Evolutionary conservation across 495 filamentous ascomycete species (phyloP).

Genomic region (Penicillium salamii): DNA sequence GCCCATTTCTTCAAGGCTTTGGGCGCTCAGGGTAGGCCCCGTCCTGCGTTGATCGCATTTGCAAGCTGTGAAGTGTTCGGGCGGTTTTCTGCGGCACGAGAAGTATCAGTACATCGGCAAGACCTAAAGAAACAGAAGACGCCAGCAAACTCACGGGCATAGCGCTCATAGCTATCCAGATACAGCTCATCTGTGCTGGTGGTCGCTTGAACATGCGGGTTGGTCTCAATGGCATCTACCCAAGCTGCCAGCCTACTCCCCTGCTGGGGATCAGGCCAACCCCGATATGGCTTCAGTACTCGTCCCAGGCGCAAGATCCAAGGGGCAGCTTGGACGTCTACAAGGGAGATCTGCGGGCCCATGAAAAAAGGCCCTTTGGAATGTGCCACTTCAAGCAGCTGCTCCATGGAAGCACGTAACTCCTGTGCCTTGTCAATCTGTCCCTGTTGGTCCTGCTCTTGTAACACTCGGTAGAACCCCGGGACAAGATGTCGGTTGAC

Average conservation of each 20-base stretch:
- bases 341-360: slow-evolving; percentile 66
- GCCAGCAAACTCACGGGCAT: slow-evolving; percentile 51
- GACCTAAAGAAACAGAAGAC: neutral
- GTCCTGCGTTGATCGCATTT: slow-evolving; percentile 56
- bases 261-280: slow-evolving; percentile 70
- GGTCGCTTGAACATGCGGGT: slow-evolving; percentile 71
- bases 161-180: slow-evolving; percentile 66
- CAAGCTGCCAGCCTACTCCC: slow-evolving; percentile 72
- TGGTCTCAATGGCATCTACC: slow-evolving; percentile 77
- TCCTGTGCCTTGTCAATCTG: slow-evolving; percentile 62
- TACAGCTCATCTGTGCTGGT: slow-evolving; percentile 75
- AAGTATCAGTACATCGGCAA: neutral
- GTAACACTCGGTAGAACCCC: slow-evolving; percentile 74
- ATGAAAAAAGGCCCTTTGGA: slow-evolving; percentile 78
- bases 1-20: neutral
- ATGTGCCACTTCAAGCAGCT: slow-evolving; percentile 70
- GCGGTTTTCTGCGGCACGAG: slow-evolving; percentile 48
- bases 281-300: slow-evolving; percentile 76
- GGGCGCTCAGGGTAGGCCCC: slow-evolving; percentile 45
- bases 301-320: slow-evolving; percentile 76
- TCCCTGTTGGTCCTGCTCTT: slow-evolving; percentile 63
- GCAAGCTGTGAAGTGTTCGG: slow-evolving; percentile 58
- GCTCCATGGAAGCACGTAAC: slow-evolving; percentile 66
- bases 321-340: slow-evolving; percentile 86
- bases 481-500: slow-evolving; percentile 83